Evolutionary conservation across 2,329 filamentous ascomycete species (phyloP).

Genomic region (Lasiodiplodia sp.): DNA sequence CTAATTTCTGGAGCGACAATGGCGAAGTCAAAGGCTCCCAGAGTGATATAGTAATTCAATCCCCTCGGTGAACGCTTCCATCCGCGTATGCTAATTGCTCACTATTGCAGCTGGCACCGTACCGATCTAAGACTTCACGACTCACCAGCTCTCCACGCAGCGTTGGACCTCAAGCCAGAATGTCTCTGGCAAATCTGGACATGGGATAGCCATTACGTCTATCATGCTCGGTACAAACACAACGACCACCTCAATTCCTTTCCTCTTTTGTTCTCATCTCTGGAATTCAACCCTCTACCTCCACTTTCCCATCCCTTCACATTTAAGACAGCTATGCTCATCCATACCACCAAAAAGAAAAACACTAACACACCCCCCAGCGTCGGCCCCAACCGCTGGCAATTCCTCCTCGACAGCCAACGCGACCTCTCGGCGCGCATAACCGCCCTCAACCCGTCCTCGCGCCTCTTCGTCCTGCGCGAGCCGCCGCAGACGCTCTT

Average conservation of each 20-base stretch:
- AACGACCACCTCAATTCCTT: too few relatives aligned
- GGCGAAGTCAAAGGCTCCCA: conserved; percentile 11
- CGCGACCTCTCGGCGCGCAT: conserved; percentile 72
- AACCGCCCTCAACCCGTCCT: conserved; percentile 72
- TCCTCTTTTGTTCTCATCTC: neutral
- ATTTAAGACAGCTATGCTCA: neutral
- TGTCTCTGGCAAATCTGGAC: conserved; percentile 79
- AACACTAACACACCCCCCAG: conserved; percentile 41
- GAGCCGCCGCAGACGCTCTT: conserved; percentile 76
- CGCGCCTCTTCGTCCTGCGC: conserved; percentile 74
- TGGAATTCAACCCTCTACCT: neutral
- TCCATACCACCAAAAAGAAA: neutral
- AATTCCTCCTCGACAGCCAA: conserved; percentile 79
- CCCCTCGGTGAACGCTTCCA: too few relatives aligned
- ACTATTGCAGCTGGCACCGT: conserved; percentile 67
- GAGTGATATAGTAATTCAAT: conserved; percentile 16
- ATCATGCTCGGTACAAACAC: conserved; percentile 58
- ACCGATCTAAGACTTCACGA: conserved; percentile 81
- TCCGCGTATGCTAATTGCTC: neutral
- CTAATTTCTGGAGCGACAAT: neutral
- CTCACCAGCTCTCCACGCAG: conserved; percentile 75
- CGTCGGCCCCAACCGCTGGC: conserved; percentile 76
- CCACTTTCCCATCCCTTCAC: neutral
- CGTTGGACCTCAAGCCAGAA: conserved; percentile 72
- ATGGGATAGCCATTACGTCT: conserved; percentile 84